Percentiles rank a stretch among this genome's conserved stretches.
These are phyloP conservation scores for Tylopilus sp. DNA, from an alignment of 1,284 basidiomycete species.

Conservation along the genomic window DNA sequence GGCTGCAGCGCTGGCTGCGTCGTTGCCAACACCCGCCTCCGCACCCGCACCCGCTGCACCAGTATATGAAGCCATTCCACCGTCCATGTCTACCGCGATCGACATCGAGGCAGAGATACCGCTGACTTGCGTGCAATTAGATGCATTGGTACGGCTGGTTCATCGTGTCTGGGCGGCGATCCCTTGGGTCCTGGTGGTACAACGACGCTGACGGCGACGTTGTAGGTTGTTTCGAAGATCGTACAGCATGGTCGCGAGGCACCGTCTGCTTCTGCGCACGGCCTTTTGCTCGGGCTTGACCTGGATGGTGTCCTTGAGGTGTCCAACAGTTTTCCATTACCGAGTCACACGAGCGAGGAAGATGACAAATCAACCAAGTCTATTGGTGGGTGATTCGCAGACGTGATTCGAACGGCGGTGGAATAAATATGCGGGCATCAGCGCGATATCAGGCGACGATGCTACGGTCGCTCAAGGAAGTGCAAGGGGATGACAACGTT, in stretches of 20 bases:
- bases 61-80: conserved; percentile 76
- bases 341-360: conserved; percentile 61
- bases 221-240: conserved; percentile 88
- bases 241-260: conserved; percentile 80
- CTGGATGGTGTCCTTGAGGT: conserved; percentile 89
- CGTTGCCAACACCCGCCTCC: conserved; percentile 64
- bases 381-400: conserved; percentile 48
- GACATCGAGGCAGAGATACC: conserved; percentile 88
- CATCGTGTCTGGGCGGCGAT: conserved; percentile 10
- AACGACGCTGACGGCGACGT: conserved; percentile 15
- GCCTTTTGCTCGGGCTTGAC: conserved; percentile 87
- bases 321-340: conserved; percentile 90
- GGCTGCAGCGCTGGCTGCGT: conserved; percentile 85
- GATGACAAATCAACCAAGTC: conserved; percentile 75
- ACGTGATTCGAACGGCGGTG: conserved; percentile 4
- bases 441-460: conserved; percentile 83
- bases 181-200: background rate
- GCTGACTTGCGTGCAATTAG: conserved; percentile 73
- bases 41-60: conserved; percentile 59
- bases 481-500: conserved; percentile 91
- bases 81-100: conserved; percentile 85
- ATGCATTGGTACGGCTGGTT: conserved; percentile 76
- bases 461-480: conserved; percentile 85
- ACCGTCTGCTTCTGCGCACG: conserved; percentile 66
- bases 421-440: conserved; percentile 31